phyloP scores from a whole-genome alignment of 2,329 filamentous ascomycete genomes.

The Aspergillus candidus region DNA sequence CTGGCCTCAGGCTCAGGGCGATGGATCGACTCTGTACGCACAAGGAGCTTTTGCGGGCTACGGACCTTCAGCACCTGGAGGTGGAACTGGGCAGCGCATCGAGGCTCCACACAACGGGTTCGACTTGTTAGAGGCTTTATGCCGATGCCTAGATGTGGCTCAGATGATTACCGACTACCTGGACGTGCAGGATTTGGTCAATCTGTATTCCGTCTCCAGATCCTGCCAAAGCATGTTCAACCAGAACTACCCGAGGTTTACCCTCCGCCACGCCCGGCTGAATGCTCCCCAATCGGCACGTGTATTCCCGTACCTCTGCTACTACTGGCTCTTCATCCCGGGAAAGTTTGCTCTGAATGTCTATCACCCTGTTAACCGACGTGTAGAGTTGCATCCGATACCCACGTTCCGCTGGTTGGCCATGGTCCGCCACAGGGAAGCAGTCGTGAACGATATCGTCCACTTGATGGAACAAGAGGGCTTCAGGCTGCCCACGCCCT shows the following conservation, averaged over 20 bases:
- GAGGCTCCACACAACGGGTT: slow-evolving; percentile 2
- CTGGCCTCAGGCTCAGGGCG: too few relatives aligned
- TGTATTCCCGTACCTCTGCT: slow-evolving; percentile 59
- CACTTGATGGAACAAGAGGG: slow-evolving; percentile 54
- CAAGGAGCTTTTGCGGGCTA: neutral
- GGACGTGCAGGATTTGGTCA: slow-evolving; percentile 51
- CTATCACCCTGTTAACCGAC: slow-evolving; percentile 12
- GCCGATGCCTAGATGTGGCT: slow-evolving; percentile 43
- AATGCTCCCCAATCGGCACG: slow-evolving; percentile 51
- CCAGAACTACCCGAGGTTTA: slow-evolving; percentile 52
- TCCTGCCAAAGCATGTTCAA: slow-evolving; percentile 58
- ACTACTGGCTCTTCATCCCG: slow-evolving; percentile 49
- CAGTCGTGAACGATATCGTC: slow-evolving; percentile 57
- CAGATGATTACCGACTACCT: slow-evolving; percentile 53
- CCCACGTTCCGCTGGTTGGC: slow-evolving; percentile 63
- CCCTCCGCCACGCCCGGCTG: slow-evolving; percentile 50
- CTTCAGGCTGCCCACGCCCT: slow-evolving; percentile 49
- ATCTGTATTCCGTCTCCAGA: slow-evolving; percentile 59
- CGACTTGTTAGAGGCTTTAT: slow-evolving; percentile 11
- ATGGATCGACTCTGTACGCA: too few relatives aligned
- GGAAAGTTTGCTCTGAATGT: slow-evolving; percentile 51
- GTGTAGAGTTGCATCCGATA: slow-evolving; percentile 29
- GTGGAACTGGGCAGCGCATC: neutral
- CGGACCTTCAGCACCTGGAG: neutral
- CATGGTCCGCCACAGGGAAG: slow-evolving; percentile 58